phyloP scores from a whole-genome alignment of 306 rosid genomes.

The Fragaria vesca region DNA sequence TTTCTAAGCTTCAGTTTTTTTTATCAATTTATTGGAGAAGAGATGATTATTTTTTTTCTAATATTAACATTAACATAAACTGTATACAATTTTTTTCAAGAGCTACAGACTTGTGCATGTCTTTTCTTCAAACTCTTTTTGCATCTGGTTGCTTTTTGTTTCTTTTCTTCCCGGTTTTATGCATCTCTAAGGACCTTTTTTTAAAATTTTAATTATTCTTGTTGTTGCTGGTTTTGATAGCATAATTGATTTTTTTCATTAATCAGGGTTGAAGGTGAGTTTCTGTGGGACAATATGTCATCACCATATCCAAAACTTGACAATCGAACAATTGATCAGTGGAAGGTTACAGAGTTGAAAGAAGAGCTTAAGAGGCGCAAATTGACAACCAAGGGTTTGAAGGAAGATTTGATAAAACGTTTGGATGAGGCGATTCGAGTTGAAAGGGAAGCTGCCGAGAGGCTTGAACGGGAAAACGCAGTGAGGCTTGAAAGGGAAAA shows the following conservation, averaged over 20 bases:
- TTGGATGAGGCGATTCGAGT: slow-evolving; percentile 66
- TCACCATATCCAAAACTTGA: slow-evolving; percentile 65
- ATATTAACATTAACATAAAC: too few species aligned
- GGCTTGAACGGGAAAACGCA: neutral
- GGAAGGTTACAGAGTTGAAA: slow-evolving; percentile 87
- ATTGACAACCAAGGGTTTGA: slow-evolving; percentile 69
- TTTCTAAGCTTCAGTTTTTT: neutral
- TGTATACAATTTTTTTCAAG: neutral
- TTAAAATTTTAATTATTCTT: neutral
- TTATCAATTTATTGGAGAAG: neutral
- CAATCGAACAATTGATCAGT: slow-evolving; percentile 76
- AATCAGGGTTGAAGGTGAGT: slow-evolving; percentile 44
- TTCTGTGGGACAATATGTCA: slow-evolving; percentile 56
- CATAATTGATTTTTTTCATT: neutral
- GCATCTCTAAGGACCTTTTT: neutral
- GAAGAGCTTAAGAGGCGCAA: slow-evolving; percentile 89
- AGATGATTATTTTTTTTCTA: too few species aligned
- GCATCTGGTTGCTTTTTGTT: neutral
- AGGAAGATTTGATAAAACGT: slow-evolving; percentile 84
- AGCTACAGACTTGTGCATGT: neutral
- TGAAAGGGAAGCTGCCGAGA: slow-evolving; percentile 28
- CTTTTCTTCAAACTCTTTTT: neutral
- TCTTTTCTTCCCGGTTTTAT: neutral
- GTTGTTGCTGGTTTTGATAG: neutral
- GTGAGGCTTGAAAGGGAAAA: slow-evolving; percentile 14